Base-by-base conservation (phyloP, 1,139 yeast genomes). In the Blastobotrys illinoisensis region DNA sequence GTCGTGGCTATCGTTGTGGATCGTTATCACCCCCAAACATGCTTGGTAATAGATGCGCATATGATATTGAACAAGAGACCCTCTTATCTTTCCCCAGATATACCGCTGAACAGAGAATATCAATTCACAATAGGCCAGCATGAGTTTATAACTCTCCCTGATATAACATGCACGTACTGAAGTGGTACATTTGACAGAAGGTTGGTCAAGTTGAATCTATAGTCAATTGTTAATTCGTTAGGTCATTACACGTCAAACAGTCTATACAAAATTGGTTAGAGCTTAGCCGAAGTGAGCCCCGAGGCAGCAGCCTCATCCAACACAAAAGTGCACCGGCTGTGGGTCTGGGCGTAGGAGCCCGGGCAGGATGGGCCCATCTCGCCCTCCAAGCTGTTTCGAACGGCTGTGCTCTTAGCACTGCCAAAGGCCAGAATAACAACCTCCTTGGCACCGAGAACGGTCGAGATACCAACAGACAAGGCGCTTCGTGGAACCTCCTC, bases 361-460 rank as follows among this genome's bases (percentile, higher is more conserved):
- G 70, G 70, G 52, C 67, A 67, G 36, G 60, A 56, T 11, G 62
- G 21, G 21, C 64, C 57, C 23, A 67, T 54, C 26, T 60, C 61
- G 26, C 62, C 69, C 28, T 47, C 46, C 23, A 66, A 57, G 16
- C 66, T 60, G 47, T 56, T 55, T 50, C 58, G 57, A 48, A 66
- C 65, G 14, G 70, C 70, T 32, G 48, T 52, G 14, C 67, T 66
- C 60, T 67, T 67, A 47, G 58, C 61, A 16, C 54, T 32, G 20
- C 70, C 70, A 50, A 66, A 64, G 4, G 68, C 70, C 14, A 67
- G 59, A 52, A 67, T 64, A 49, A 78, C 74, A 20, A 82, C 71
- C 63, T 81, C 85, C 50, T 79, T 74, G 1, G 86, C 80, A 58
- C 79, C 84, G 63, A 82, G 71, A 40, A 81, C 78, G n/a, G 86